Evolutionary conservation across 768 basidiomycete genomes (phyloP), one percentile per base, ranked within the genome.

Genomic region (Naganishia vaughanmartiniae): DNA sequence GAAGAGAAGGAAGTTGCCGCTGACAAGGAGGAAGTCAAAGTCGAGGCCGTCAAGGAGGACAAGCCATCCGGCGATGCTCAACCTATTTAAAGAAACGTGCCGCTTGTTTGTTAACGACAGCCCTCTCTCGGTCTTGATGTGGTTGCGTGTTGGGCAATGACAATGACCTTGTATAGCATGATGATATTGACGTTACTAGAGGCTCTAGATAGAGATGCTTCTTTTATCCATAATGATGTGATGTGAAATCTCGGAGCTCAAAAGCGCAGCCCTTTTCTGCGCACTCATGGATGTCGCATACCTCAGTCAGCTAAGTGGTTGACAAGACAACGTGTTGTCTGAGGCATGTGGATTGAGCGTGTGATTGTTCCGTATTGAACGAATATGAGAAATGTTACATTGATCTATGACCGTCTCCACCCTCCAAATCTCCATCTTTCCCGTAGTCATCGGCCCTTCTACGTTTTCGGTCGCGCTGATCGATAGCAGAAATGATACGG

Each of bases 1-100:
- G 72, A 30, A 17, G 69, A 74, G 54, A 71, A 54, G 58, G 57
- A 58, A 36, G 75, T 74, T 46, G 76, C 80, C 72, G 75, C 76
- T 71, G 75, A 81, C 56, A 81, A 75, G 33, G 78, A 79, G 31
- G 65, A 54, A 42, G 30, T 34, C 65, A 54, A 51, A 48, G 65
- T 66, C 48, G 65, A 66, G 48, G 46, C 48, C 31, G 65, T 66
- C 46, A 54, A 66, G 65, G 65, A 54, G 46, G 46, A 54, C 33
- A 66, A 66, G 65, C 65, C 53, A 24, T 51, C 65, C 31, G 65
- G 53, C 30, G 53, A 66, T 42, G 60, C 60, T 42, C 60, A 63
- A 30, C 60, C 60, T n/a, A 63, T 63, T 26, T 63, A 45, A 26
- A n/a, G n/a, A n/a, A n/a, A 45, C 26, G 60, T 11, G 42, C 15